Evolutionary conservation across 495 filamentous ascomycete genomes (phyloP), one percentile per base, ranked within the genome.

Genomic region (Haplographium delicatum): DNA sequence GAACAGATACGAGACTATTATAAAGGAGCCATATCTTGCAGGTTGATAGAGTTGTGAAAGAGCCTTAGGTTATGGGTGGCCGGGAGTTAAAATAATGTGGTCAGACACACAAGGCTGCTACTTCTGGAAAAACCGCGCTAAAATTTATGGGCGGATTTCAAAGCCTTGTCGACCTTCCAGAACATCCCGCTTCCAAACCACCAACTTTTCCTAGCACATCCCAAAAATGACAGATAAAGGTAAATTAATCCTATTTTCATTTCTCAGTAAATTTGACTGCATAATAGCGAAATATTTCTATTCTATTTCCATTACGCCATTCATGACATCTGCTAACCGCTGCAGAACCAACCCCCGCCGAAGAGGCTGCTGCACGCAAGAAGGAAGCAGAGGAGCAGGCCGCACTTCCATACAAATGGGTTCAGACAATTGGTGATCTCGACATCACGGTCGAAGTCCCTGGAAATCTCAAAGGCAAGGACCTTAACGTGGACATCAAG

Each of bases 351-450:
- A 81, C 81, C 37, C 66, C 73, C 30, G 79, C 79, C 40, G 67
- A 80, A 58, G 84, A 89, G 62, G 81, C 81, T 28, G 84, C 83
- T 24, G 80, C 83, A 62, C 82, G 82, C 62, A 83, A 80, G 48
- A 83, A 84, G 64, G 89, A 98, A 67, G 76, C 76, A 25, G 85
- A 82, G 27, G 93, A 97, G 67, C 93, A 98, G 72, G 88, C 86
- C 18, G 76, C 83, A 34, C 83, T 98, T 8, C 93, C 93, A 3
- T 98, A 98, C 82, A 89, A 93, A 71, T 98, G 93, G 93, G 87
- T 80, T 2, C 93, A 98, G 68, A 90, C 85, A n/a, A 96, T 98
- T 68, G 74, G 78, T 52, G 94, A 97, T 57, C 69, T 96, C 54
- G 91, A 97, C 61, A 69, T 98, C 53, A 84, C 76, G 25, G 69